Percentiles rank a stretch among this genome's conserved stretches.
Conservation (phyloP, 371 early-diverging fungal genomes). For the Rhizopus delemar region DNA sequence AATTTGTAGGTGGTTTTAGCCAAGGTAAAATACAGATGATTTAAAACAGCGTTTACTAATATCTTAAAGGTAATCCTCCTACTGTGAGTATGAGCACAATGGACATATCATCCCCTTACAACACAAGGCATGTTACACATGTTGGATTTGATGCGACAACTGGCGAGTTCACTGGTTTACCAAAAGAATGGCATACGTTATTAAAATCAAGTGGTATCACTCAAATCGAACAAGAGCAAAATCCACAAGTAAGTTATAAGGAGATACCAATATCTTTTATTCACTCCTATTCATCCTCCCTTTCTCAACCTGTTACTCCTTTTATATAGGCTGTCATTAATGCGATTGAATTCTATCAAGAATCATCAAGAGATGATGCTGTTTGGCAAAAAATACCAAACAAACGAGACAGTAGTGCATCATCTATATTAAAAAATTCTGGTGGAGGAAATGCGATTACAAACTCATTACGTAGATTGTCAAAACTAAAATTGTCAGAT, state of each 20-base stretch:
- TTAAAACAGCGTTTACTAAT: not conserved
- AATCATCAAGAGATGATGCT: conserved; percentile 23
- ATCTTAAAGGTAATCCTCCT: not conserved
- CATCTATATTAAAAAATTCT: conserved; percentile 6
- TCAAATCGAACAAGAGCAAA: conserved; percentile 88
- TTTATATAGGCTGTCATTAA: conserved; percentile 80
- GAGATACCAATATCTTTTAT: not conserved
- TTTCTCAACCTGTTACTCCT: not conserved
- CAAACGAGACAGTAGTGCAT: not conserved
- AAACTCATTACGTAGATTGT: conserved; percentile 23
- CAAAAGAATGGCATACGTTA: conserved; percentile 87
- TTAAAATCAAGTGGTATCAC: conserved; percentile 89
- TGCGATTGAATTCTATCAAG: conserved; percentile 88
- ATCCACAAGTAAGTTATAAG: conserved; percentile 67
- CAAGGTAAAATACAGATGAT: not conserved
- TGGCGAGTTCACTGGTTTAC: conserved; percentile 89
- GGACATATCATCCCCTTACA: conserved; percentile 91
- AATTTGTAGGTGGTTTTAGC: conserved; percentile 24
- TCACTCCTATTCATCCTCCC: not conserved
- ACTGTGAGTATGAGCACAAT: conserved; percentile 57
- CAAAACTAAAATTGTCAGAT: conserved; percentile 20
- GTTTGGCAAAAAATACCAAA: conserved; percentile 37
- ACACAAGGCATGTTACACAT: conserved; percentile 92
- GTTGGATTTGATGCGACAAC: conserved; percentile 84
- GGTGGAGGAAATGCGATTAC: conserved; percentile 17